Conservation (phyloP, 108 stramenopile genomes). For the Fragilaria crotonensis region DNA sequence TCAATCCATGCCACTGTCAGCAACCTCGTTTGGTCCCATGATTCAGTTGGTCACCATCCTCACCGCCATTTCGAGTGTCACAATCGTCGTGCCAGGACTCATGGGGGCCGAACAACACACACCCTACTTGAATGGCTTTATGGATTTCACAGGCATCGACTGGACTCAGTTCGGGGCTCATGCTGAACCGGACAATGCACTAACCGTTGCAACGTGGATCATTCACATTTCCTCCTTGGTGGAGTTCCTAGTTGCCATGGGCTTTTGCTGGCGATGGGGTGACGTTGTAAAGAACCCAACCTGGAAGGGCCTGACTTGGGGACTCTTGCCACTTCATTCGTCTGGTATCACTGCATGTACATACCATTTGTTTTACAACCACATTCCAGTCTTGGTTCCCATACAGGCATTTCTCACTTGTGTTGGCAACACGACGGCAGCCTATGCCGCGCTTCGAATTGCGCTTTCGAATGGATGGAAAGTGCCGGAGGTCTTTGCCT, state of each 20-base stretch:
- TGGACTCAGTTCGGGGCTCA: slow-evolving; percentile 27
- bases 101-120: slow-evolving; percentile 56
- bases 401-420: slow-evolving; percentile 79
- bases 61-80: slow-evolving; percentile 44
- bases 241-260: slow-evolving; percentile 90
- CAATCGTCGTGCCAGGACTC: slow-evolving; percentile 57
- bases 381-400: slow-evolving; percentile 72
- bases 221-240: slow-evolving; percentile 84
- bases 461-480: slow-evolving; percentile 71
- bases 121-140: slow-evolving; percentile 62
- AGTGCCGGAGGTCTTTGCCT: slow-evolving; percentile 1
- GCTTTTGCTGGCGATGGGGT: slow-evolving; percentile 76
- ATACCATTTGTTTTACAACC: slow-evolving; percentile 91
- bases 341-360: slow-evolving; percentile 90
- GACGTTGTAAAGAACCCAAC: slow-evolving; percentile 52
- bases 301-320: slow-evolving; percentile 93
- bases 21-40: slow-evolving; percentile 64
- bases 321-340: slow-evolving; percentile 80
- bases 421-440: slow-evolving; percentile 75
- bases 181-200: slow-evolving; percentile 49
- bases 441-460: slow-evolving; percentile 64
- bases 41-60: slow-evolving; percentile 41
- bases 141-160: slow-evolving; percentile 29
- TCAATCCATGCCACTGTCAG: slow-evolving; percentile 55
- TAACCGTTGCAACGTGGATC: slow-evolving; percentile 75